Conservation (phyloP, 768 basidiomycete genomes). For the Kwoniella europaea region DNA sequence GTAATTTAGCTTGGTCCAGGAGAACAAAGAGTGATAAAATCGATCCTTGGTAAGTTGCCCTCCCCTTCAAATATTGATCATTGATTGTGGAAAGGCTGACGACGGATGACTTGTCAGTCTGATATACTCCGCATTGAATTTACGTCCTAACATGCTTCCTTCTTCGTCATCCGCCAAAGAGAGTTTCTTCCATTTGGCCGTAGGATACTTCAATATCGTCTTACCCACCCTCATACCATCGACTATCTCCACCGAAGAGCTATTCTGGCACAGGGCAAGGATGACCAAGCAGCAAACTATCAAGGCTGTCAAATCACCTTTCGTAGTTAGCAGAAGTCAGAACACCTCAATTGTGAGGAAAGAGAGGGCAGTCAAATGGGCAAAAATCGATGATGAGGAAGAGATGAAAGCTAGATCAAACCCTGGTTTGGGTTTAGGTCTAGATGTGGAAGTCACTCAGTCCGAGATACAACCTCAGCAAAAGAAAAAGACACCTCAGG, state of each 20-base stretch:
- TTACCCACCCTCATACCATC: slow-evolving; percentile 74
- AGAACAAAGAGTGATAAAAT: slow-evolving; percentile 3
- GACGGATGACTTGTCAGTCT: slow-evolving; percentile 61
- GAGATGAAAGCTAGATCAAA: not conserved
- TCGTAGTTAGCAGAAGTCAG: slow-evolving; percentile 68
- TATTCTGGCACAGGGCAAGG: slow-evolving; percentile 77
- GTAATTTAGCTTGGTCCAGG: slow-evolving; percentile 71
- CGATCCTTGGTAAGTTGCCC: slow-evolving; percentile 28
- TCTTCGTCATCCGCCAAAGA: slow-evolving; percentile 35
- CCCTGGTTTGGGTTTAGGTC: slow-evolving; percentile 21
- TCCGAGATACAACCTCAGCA: not conserved
- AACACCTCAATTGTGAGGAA: slow-evolving; percentile 72
- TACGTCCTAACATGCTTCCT: slow-evolving; percentile 66
- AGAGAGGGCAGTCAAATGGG: slow-evolving; percentile 69
- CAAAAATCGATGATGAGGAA: slow-evolving; percentile 69
- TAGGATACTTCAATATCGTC: slow-evolving; percentile 80
- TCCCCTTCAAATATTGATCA: not conserved
- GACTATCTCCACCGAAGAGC: slow-evolving; percentile 54
- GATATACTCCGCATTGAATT: slow-evolving; percentile 85
- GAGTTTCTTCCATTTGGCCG: slow-evolving; percentile 82
- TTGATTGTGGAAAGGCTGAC: slow-evolving; percentile 3
- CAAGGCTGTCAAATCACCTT: slow-evolving; percentile 68
- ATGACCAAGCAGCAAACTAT: slow-evolving; percentile 72
- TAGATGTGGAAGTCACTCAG: slow-evolving; percentile 14
- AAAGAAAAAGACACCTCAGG: slow-evolving; percentile 60